Evolutionary conservation across 2,329 filamentous ascomycete species (phyloP), one percentile per base, ranked within the genome.

Genomic region (Cadophora gregata): DNA sequence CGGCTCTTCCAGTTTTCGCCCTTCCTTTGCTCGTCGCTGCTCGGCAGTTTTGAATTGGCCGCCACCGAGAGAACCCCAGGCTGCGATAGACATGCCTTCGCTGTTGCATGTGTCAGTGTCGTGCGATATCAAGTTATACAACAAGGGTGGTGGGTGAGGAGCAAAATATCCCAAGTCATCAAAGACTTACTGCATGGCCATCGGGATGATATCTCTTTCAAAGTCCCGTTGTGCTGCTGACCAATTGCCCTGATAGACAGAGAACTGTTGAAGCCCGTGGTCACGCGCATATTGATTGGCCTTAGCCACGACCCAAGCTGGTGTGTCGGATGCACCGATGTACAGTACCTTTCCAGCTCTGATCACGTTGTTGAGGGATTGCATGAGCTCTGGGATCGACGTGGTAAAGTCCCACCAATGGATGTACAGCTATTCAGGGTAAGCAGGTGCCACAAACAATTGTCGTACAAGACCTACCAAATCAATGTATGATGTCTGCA

Each of bases 251-350:
- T 90, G 87, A 76, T 90, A 91, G 42, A 91, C 84, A 48, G 81
- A 84, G 79, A 93, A 93, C 33, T 84, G 87, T 1, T 86, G 85
- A 33, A 92, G 81, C 12, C 88, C 89, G 69, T 92, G 85, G 69
- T 86, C 83, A 42, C 88, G 84, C 8, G 91, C 70, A 59, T 92
- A 63, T 73, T 88, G 82, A 65, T 90, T 90, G 12, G 86, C 86
- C 73, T 87, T 87, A 74, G 81, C 83, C 10, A 90, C 88, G 14
- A 90, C 77, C 89, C 89, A 92, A 19, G 89, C 89, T 0, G 89
- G 90, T 0, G 86, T 86, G 72, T 92, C 88, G 58, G 83, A 87
- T 75, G 90, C 81, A 3, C 89, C 89, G 0, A 92, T 80, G 71
- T 91, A 90, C 27, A 88, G 78, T 0, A 91, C 87, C 72, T 90